Evolutionary conservation across 441 rosid genomes (phyloP).

Genomic region (Syzygium syzygioides): DNA sequence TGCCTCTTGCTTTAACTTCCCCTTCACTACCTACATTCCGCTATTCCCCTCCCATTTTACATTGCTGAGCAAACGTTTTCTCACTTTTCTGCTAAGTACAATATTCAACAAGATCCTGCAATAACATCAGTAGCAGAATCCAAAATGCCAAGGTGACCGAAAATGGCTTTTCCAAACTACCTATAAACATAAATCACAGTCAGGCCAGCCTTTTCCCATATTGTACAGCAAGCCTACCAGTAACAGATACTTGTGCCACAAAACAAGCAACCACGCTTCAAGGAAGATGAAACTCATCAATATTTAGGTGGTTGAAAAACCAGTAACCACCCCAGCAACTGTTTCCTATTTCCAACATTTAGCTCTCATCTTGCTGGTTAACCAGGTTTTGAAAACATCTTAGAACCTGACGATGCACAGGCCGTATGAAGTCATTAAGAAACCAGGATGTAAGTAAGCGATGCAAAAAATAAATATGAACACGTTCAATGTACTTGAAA

Average conservation of each 20-base stretch:
- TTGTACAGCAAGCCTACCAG: too few species aligned
- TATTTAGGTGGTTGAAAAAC: too few species aligned
- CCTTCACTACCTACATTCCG: neutral
- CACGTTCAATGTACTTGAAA: neutral
- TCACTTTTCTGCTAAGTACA: neutral
- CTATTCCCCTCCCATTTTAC: neutral
- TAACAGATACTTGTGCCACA: too few species aligned
- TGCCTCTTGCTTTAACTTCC: neutral
- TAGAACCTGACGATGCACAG: conserved; percentile 25
- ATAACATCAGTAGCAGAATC: neutral
- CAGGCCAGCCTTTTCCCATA: too few species aligned
- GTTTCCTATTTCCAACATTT: conserved; percentile 38
- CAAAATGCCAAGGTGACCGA: neutral
- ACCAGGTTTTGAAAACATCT: conserved; percentile 28
- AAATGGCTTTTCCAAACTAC: neutral
- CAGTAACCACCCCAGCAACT: too few species aligned
- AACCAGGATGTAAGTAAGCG: neutral
- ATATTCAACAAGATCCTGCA: neutral
- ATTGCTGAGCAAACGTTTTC: neutral
- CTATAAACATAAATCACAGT: too few species aligned
- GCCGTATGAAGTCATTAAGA: neutral
- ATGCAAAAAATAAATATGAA: neutral
- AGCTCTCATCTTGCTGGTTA: conserved; percentile 18
- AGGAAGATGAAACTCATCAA: too few species aligned
- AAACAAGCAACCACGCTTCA: too few species aligned